Evolutionary conservation across 2,329 filamentous ascomycete species (phyloP).

Genomic region (Xylaria sp.): DNA sequence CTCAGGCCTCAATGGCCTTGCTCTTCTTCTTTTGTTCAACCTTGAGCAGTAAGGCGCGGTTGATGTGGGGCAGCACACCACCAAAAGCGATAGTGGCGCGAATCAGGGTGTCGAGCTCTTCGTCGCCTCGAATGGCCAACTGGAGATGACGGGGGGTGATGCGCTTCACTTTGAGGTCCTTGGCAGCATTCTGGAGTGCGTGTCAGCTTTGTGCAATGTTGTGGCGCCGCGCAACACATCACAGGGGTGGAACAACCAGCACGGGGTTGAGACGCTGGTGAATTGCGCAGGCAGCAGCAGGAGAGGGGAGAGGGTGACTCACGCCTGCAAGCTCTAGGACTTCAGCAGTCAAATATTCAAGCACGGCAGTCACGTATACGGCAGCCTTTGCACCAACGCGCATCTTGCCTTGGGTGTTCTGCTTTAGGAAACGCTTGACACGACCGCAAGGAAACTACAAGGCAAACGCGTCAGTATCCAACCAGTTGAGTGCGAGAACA

Average conservation of each 20-base stretch:
- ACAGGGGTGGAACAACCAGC: background rate
- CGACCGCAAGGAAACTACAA: conserved; percentile 95
- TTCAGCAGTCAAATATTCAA: conserved; percentile 97
- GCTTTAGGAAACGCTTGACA: conserved; percentile 99
- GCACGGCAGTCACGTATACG: conserved; percentile 96
- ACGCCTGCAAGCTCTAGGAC: conserved; percentile 95
- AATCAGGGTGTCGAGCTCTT: conserved; percentile 97
- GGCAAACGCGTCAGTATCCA: conserved; percentile 27
- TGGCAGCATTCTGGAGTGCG: conserved; percentile 79
- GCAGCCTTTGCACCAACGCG: conserved; percentile 98
- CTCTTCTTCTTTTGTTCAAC: conserved; percentile 97
- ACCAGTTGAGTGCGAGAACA: background rate
- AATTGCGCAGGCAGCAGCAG: conserved; percentile 5
- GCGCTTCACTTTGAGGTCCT: conserved; percentile 99
- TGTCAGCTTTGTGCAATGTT: conserved; percentile 25
- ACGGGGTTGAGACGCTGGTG: background rate
- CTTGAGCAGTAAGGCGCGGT: conserved; percentile 93
- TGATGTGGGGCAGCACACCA: conserved; percentile 98
- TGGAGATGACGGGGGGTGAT: conserved; percentile 98
- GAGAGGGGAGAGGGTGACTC: conserved; percentile 47
- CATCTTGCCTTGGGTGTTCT: conserved; percentile 99
- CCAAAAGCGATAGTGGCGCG: conserved; percentile 97
- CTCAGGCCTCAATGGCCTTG: conserved; percentile 55
- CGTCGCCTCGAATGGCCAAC: conserved; percentile 96
- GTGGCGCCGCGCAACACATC: background rate